Evolutionary conservation across 208 protist species (phyloP).

Genomic region (Crithidia brevicula): DNA sequence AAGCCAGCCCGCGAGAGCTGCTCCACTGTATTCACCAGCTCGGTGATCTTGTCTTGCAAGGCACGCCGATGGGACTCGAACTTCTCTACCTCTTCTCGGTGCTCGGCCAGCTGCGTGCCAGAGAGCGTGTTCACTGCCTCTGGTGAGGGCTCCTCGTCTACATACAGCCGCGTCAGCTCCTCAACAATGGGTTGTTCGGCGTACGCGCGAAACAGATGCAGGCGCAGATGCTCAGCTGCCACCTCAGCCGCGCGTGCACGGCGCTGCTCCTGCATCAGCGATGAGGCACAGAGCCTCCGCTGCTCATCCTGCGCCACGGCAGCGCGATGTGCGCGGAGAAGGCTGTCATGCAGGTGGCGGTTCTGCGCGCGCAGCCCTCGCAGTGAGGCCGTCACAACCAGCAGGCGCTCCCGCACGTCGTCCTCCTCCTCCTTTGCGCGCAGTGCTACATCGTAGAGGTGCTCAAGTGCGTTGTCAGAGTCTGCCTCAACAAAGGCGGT

Average conservation of each 20-base stretch:
- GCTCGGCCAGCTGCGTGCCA: constrained; percentile 23
- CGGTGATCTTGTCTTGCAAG: constrained; percentile 30
- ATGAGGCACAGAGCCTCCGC: neutral
- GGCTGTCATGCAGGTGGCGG: constrained; percentile 17
- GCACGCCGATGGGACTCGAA: constrained; percentile 24
- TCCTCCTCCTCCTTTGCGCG: constrained; percentile 28
- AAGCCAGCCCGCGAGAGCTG: constrained; percentile 29
- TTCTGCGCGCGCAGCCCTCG: constrained; percentile 28
- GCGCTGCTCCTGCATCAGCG: neutral
- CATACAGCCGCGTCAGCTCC: constrained; percentile 30
- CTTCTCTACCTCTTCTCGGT: constrained; percentile 35
- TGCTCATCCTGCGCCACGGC: neutral
- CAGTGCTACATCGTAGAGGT: constrained; percentile 14
- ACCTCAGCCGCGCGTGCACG: constrained; percentile 1
- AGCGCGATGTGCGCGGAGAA: neutral
- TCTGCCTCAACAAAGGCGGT: neutral
- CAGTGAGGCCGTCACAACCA: constrained; percentile 22
- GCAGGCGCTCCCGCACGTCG: constrained; percentile 28
- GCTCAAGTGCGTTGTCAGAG: neutral
- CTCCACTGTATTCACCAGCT: constrained; percentile 43
- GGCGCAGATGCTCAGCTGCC: constrained; percentile 22
- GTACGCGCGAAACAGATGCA: constrained; percentile 30
- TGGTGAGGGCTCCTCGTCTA: constrained; percentile 7
- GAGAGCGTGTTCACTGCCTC: constrained; percentile 11
- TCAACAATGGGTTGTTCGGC: constrained; percentile 26